phyloP scores from a whole-genome alignment of 176 grass and related monocot genomes.

The Aegilops speltoides region DNA sequence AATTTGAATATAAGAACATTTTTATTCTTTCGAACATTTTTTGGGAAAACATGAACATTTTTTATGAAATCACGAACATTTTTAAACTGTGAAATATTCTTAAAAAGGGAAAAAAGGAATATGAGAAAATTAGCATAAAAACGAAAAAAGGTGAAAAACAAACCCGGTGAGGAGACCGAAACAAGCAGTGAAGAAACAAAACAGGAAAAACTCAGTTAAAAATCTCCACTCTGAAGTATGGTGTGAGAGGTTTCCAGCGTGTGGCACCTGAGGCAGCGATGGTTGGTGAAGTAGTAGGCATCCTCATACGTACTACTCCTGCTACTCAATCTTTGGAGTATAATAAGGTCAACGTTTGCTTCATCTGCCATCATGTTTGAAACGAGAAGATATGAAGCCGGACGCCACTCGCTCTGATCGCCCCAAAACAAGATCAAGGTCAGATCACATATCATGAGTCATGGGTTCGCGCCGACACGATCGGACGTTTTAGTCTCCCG shows the following conservation, averaged over 20 bases:
- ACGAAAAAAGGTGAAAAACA: too few relatives aligned
- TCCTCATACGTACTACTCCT: background rate
- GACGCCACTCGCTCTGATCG: background rate
- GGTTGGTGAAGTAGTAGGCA: background rate
- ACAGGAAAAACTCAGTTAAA: too few relatives aligned
- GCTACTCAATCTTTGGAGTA: too few relatives aligned
- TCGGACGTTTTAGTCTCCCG: background rate
- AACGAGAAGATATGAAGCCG: conserved; percentile 9
- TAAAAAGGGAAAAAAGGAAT: too few relatives aligned
- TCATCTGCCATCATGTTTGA: conserved; percentile 4
- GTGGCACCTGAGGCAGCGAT: background rate
- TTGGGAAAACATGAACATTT: too few relatives aligned
- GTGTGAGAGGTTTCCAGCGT: background rate
- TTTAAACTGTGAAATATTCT: too few relatives aligned
- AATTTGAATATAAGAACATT: too few relatives aligned
- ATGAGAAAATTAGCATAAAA: too few relatives aligned
- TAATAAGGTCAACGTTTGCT: conserved; percentile 20
- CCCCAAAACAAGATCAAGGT: background rate
- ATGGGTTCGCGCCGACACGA: background rate
- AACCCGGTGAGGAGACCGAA: too few relatives aligned
- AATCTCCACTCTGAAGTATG: background rate
- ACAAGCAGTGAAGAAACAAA: too few relatives aligned
- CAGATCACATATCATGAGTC: conserved; percentile 5
- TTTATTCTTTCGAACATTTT: too few relatives aligned
- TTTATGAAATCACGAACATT: too few relatives aligned